These are phyloP conservation scores for Fusarium siculi DNA, from an alignment of 2,329 filamentous ascomycete species.

Conservation along the genomic window DNA sequence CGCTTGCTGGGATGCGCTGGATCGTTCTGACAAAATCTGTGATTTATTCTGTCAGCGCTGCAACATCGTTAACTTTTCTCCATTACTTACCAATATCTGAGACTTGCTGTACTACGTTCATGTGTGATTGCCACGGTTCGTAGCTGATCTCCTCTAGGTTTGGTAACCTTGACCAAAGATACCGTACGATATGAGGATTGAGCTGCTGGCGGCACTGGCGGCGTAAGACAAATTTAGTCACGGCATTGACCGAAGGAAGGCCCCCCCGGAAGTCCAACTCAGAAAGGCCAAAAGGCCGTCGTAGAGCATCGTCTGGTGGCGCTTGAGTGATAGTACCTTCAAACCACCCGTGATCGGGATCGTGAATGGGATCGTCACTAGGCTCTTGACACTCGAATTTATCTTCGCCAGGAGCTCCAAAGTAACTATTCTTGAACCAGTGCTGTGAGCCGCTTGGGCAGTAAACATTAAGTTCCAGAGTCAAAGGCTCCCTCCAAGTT, in stretches of 20 bases:
- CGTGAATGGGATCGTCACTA: not conserved
- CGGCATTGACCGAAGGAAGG: not conserved
- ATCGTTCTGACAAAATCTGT: rapidly evolving
- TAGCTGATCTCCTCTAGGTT: conserved; percentile 1
- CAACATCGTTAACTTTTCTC: rapidly evolving
- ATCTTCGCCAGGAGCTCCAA: conserved; percentile 19
- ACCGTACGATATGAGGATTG: not conserved
- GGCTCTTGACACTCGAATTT: not conserved
- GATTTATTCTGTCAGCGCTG: not conserved
- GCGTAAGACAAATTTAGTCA: conserved; percentile 17
- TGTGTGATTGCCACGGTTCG: conserved; percentile 11
- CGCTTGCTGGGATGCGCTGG: not conserved
- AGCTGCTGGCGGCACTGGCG: conserved; percentile 23
- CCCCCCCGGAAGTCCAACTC: not conserved
- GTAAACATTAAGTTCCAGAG: conserved; percentile 16
- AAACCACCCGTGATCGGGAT: conserved; percentile 11
- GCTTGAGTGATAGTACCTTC: not conserved
- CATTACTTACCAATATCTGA: not conserved
- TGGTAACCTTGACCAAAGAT: conserved; percentile 12
- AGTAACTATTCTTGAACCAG: conserved; percentile 26
- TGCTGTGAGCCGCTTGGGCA: conserved; percentile 28
- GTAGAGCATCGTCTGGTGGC: not conserved
- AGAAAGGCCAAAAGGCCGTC: not conserved
- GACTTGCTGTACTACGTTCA: rapidly evolving
- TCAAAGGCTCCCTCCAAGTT: not conserved